Evolutionary conservation across 1,284 basidiomycete genomes (phyloP).

Genomic region (Agroathelia rolfsii): DNA sequence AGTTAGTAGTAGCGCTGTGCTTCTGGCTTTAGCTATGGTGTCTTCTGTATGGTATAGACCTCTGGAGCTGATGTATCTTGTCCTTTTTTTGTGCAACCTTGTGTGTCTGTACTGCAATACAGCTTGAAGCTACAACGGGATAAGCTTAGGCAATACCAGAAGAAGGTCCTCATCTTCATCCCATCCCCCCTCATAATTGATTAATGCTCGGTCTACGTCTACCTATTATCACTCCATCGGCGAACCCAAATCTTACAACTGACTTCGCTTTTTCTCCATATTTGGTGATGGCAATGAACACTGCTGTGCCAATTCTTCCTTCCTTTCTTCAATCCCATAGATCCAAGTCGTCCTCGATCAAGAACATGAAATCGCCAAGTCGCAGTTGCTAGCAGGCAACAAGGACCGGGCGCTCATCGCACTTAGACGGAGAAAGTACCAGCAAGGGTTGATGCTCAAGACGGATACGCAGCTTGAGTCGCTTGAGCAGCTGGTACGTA

Average conservation of each 20-base stretch:
- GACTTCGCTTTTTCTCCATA: constrained; percentile 3
- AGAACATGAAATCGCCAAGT: constrained; percentile 84
- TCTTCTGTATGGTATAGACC: too few species aligned
- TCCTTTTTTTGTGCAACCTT: constrained; percentile 17
- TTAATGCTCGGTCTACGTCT: too few species aligned
- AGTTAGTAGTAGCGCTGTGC: too few species aligned
- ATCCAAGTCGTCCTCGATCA: constrained; percentile 81
- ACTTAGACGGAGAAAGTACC: constrained; percentile 85
- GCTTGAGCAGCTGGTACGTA: constrained; percentile 79
- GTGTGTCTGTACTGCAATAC: constrained; percentile 12
- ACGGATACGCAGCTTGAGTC: constrained; percentile 88
- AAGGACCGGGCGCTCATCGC: constrained; percentile 85
- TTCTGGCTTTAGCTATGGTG: too few species aligned
- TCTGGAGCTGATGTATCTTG: constrained; percentile 1
- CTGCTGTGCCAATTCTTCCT: background rate
- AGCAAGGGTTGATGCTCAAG: constrained; percentile 78
- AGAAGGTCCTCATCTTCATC: constrained; percentile 60
- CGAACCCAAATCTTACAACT: too few species aligned
- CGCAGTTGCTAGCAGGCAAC: constrained; percentile 72
- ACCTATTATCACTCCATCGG: too few species aligned
- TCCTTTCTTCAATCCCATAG: too few species aligned
- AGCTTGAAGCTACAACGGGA: constrained; percentile 93
- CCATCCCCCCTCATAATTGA: constrained; percentile 2
- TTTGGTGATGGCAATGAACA: background rate
- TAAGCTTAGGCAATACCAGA: constrained; percentile 92